Evolutionary conservation across 345 rosid species (phyloP).

Genomic region (Brassica nigra): DNA sequence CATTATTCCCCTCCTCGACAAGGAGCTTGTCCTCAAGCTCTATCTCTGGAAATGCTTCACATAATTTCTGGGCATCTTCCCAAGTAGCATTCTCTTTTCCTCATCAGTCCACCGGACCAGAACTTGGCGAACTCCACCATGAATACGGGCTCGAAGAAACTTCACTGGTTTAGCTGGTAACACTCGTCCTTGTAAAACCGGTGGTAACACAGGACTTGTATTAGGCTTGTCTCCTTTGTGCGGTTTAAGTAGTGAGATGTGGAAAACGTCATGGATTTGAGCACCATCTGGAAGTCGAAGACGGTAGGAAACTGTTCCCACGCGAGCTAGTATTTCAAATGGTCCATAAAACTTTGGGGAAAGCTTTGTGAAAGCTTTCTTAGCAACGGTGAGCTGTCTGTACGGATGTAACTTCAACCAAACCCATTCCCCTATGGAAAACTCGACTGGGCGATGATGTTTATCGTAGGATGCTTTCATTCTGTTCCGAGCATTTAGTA

Average conservation of each 20-base stretch:
- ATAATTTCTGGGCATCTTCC: background rate
- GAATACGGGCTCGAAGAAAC: background rate
- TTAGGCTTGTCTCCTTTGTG: background rate
- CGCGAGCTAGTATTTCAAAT: background rate
- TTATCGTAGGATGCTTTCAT: background rate
- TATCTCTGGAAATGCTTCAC: background rate
- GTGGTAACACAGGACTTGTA: background rate
- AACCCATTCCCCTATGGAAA: background rate
- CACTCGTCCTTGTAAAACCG: background rate
- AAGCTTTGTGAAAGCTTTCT: background rate
- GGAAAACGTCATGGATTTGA: background rate
- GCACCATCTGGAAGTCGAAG: background rate
- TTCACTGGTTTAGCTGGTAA: background rate
- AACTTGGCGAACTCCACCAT: background rate
- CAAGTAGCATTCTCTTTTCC: background rate
- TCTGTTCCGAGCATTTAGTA: background rate
- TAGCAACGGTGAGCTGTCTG: background rate
- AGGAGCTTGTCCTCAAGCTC: background rate
- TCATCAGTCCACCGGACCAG: background rate
- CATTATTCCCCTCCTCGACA: background rate
- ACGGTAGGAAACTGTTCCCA: background rate
- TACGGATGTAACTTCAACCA: background rate
- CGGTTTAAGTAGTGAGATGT: background rate
- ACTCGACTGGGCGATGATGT: background rate
- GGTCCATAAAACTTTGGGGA: background rate